Conservation (phyloP, 257 asterid species). For the Gentiana dahurica region DNA sequence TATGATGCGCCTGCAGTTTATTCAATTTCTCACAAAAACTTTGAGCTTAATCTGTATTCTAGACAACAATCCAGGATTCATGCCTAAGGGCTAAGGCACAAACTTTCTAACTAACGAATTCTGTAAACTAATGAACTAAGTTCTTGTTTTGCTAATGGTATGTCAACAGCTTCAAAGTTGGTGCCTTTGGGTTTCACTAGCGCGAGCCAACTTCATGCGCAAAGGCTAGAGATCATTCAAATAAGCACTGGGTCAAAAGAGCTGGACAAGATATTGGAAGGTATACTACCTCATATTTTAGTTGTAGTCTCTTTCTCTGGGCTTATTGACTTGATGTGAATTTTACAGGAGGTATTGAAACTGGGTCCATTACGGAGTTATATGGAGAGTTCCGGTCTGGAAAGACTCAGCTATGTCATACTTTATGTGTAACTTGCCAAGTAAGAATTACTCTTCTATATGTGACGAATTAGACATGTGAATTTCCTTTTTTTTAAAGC, state of each 20-base stretch:
- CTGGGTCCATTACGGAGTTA: conserved; percentile 85
- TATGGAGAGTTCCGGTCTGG: conserved; percentile 95
- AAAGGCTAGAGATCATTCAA: conserved; percentile 92
- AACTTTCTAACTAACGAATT: too few species aligned
- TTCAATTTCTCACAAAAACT: too few species aligned
- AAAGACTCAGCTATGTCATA: conserved; percentile 96
- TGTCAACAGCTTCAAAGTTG: conserved; percentile 78
- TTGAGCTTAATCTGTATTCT: too few species aligned
- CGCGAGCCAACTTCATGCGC: conserved; percentile 83
- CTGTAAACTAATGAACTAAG: not conserved
- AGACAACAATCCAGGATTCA: too few species aligned
- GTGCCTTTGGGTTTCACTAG: conserved; percentile 96
- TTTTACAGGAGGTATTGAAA: conserved; percentile 80
- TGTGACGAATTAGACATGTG: too few species aligned
- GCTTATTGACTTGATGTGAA: not conserved
- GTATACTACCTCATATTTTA: conserved; percentile 17
- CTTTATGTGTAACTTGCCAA: conserved; percentile 92
- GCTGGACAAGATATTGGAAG: conserved; percentile 87
- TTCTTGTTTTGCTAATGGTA: not conserved
- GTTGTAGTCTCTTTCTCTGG: not conserved
- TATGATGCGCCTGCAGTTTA: too few species aligned
- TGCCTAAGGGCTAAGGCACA: too few species aligned
- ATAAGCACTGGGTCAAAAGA: conserved; percentile 94
- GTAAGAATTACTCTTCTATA: conserved; percentile 24
- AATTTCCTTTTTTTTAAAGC: too few species aligned